Percentiles rank a stretch among this genome's conserved stretches.
Evolutionary conservation across 306 rosid genomes (phyloP).

Genomic region (Vigna mungo): DNA sequence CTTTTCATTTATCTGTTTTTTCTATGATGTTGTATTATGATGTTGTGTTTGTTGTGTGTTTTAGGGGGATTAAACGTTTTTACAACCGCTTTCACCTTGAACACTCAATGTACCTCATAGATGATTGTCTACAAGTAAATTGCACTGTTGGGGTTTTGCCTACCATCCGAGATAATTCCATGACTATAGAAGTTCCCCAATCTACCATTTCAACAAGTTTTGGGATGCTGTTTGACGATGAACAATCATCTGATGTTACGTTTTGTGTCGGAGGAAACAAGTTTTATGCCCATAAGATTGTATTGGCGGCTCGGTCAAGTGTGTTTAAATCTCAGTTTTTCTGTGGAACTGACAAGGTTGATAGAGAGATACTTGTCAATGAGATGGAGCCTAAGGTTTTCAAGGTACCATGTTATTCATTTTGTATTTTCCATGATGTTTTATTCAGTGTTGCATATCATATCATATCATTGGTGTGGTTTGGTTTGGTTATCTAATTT

Average conservation of each 20-base stretch:
- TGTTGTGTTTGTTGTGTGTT: neutral
- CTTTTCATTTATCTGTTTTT: no score
- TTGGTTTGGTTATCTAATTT: conserved; percentile 35
- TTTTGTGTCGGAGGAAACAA: conserved; percentile 78
- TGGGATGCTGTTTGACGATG: conserved; percentile 72
- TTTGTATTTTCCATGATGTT: neutral
- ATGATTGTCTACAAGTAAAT: conserved; percentile 90
- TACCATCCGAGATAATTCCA: conserved; percentile 75
- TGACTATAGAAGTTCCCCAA: conserved; percentile 79
- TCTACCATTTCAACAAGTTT: conserved; percentile 78
- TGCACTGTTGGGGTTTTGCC: conserved; percentile 97
- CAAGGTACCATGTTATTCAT: conserved; percentile 60
- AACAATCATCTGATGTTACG: conserved; percentile 82
- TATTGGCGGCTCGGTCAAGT: conserved; percentile 87
- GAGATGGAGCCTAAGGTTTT: conserved; percentile 90
- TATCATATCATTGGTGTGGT: neutral
- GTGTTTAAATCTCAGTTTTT: conserved; percentile 68
- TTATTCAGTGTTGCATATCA: neutral
- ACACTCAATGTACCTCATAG: conserved; percentile 74
- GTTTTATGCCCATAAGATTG: conserved; percentile 87
- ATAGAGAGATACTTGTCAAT: conserved; percentile 57
- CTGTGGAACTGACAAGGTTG: conserved; percentile 59
- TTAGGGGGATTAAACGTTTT: conserved; percentile 89
- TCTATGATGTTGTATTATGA: neutral
- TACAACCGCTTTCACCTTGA: conserved; percentile 82